These are phyloP conservation scores for Seiridium cupressi DNA, from an alignment of 2,329 filamentous ascomycete genomes.

Conservation along the genomic window DNA sequence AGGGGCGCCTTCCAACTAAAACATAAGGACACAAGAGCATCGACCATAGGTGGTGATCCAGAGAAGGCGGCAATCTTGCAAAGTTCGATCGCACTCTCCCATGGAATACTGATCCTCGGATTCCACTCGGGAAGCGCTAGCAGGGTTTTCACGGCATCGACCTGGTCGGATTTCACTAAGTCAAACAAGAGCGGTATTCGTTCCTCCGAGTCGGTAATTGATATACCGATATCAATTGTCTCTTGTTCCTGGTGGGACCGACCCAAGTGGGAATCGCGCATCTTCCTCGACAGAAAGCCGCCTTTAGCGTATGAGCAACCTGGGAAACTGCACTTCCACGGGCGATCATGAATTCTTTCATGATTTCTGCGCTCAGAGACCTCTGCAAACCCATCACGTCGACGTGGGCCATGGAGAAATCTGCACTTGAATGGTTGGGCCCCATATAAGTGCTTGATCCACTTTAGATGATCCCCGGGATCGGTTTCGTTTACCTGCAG, in stretches of 20 bases:
- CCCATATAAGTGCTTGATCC: background rate
- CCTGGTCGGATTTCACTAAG: background rate
- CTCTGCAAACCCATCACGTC: slow-evolving; percentile 5
- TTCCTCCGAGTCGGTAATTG: background rate
- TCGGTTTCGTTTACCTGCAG: background rate
- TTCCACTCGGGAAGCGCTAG: too few relatives aligned
- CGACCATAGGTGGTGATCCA: too few relatives aligned
- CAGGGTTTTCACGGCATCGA: background rate
- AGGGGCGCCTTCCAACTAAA: too few relatives aligned
- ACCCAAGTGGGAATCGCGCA: slow-evolving; percentile 19
- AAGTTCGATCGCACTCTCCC: too few relatives aligned
- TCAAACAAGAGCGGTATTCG: background rate
- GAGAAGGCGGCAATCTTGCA: too few relatives aligned
- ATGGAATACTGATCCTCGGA: too few relatives aligned
- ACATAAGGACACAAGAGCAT: too few relatives aligned
- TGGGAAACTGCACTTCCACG: slow-evolving; percentile 21
- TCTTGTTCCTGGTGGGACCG: slow-evolving; percentile 5
- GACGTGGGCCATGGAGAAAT: slow-evolving; percentile 2
- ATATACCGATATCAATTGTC: background rate
- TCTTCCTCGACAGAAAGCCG: slow-evolving; percentile 19
- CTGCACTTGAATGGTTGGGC: slow-evolving; percentile 9
- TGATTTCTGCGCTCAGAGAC: background rate
- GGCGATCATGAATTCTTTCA: slow-evolving; percentile 11
- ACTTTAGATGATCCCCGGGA: background rate
- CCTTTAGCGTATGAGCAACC: slow-evolving; percentile 17